Base-by-base conservation (phyloP, 345 rosid genomes). In the Bruguiera sexangula region DNA sequence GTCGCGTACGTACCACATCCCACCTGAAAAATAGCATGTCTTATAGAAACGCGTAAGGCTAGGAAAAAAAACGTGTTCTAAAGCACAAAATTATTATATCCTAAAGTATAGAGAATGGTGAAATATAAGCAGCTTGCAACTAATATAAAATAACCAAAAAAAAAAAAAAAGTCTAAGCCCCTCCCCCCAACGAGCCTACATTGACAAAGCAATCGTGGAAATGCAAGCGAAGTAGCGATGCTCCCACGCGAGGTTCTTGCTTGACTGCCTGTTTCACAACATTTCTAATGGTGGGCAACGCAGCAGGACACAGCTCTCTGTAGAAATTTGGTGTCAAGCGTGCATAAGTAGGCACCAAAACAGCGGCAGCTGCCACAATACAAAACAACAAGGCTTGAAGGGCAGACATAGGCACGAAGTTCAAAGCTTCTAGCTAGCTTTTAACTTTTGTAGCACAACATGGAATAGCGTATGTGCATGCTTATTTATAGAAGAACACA, bases 121-220 rank as follows among this genome's bases (percentile, higher is more conserved):
- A 39, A 39, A 39, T 39, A 39, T 8, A 2, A 43, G 18, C 50
- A 11, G 1, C 3, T 43, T 43, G 50, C 27, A 55, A 27, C 60
- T 22, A 55, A 24, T 8, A 15, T 22, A 55, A 55, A 10, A 55
- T 27, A 30, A 55, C 15, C n/a, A n/a, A 9, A 9, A 32, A 21
- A 4, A 9, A 34, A 8, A 21, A 1, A 8, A 39, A 37, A 0
- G 26, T 37, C 13, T 62, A 3, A 32, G 19, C 10, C 59, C 56
- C 20, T 20, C 9, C 24, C 54, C 22, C 59, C 9, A 55, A 55
- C 0, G 22, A 8, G 9, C 48, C 19, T 31, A 51, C 69, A 66
- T 66, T 66, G 53, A 66, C 69, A 20, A 66, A 66, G 59, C 69
- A 66, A 52, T 66, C 69, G 20, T 66, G 69, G 43, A 52, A 66